phyloP scores from a whole-genome alignment of 805 yeast species.

The Lachancea sp. region DNA sequence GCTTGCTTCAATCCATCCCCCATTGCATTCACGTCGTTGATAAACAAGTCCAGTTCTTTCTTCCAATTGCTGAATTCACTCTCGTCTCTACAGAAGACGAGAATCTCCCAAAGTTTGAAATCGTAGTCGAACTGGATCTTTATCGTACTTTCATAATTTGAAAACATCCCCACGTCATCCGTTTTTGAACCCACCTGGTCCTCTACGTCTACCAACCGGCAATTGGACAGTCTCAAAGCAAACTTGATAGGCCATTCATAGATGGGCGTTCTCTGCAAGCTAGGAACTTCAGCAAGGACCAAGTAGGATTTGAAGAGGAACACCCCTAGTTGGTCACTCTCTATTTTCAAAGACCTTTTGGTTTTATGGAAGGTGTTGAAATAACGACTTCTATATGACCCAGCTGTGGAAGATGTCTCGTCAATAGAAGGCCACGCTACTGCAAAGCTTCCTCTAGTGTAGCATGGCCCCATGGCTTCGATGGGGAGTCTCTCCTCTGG shows the following conservation, averaged over 20 bases:
- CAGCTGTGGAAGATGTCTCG: slow-evolving; percentile 11
- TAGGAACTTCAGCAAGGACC: slow-evolving; percentile 32
- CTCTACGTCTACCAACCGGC: slow-evolving; percentile 19
- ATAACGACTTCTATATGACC: slow-evolving; percentile 5
- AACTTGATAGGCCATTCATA: slow-evolving; percentile 31
- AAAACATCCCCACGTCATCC: slow-evolving; percentile 25
- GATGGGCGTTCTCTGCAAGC: slow-evolving; percentile 6
- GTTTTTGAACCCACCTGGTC: slow-evolving; percentile 10
- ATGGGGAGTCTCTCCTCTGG: slow-evolving; percentile 10
- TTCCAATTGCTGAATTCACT: slow-evolving; percentile 41
- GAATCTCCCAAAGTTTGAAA: slow-evolving; percentile 40
- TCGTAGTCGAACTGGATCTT: slow-evolving; percentile 44
- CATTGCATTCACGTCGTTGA: slow-evolving; percentile 31
- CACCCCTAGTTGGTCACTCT: slow-evolving; percentile 30
- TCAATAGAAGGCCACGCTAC: slow-evolving; percentile 35
- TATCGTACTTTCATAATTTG: slow-evolving; percentile 32
- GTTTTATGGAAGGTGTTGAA: slow-evolving; percentile 2
- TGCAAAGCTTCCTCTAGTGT: slow-evolving; percentile 38
- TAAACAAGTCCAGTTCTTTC: slow-evolving; percentile 29
- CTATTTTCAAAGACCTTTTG: slow-evolving; percentile 5
- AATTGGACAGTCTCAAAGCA: slow-evolving; percentile 42
- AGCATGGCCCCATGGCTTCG: slow-evolving; percentile 11
- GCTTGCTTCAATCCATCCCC: slow-evolving; percentile 23
- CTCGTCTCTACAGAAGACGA: slow-evolving; percentile 31
- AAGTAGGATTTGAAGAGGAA: slow-evolving; percentile 48